These are phyloP conservation scores for Chrysosporium keratinophilum DNA, from an alignment of 2,329 filamentous ascomycete species.

Conservation along the genomic window DNA sequence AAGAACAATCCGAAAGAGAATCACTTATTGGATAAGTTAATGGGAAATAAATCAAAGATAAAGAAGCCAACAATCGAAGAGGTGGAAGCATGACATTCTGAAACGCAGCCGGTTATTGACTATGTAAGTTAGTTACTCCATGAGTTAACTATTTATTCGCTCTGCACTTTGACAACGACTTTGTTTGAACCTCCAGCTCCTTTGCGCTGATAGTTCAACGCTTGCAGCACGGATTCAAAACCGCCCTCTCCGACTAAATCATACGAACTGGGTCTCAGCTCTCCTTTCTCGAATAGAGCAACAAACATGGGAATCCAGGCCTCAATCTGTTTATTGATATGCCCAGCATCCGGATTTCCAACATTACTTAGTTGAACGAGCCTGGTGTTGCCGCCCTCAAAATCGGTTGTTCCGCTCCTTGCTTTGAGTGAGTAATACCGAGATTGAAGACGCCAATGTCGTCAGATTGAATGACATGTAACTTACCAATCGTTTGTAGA, in stretches of 20 bases:
- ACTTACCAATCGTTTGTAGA: constrained; percentile 18
- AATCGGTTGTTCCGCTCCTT: constrained; percentile 17
- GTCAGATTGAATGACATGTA: background rate
- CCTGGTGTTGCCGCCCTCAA: constrained; percentile 20
- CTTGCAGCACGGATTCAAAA: constrained; percentile 20
- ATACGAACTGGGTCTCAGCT: constrained; percentile 17
- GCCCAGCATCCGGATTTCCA: constrained; percentile 18
- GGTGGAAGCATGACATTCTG: constrained; percentile 16
- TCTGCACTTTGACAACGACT: constrained; percentile 21
- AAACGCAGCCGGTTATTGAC: no score
- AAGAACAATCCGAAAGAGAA: constrained; percentile 15
- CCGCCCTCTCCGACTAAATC: constrained; percentile 20
- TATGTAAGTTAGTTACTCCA: background rate
- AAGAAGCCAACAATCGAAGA: constrained; percentile 33
- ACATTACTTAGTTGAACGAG: constrained; percentile 14
- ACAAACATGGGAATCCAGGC: constrained; percentile 19
- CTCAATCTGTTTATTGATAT: constrained; percentile 18
- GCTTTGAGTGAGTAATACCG: background rate
- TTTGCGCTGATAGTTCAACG: constrained; percentile 18
- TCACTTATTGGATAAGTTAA: constrained; percentile 29
- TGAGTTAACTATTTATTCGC: constrained; percentile 12
- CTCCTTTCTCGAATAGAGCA: constrained; percentile 17
- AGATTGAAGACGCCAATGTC: background rate
- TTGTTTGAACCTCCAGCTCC: constrained; percentile 19
- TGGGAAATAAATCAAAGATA: constrained; percentile 26